phyloP scores from a whole-genome alignment of 1,139 yeast genomes.

The Pichia cactophila region DNA sequence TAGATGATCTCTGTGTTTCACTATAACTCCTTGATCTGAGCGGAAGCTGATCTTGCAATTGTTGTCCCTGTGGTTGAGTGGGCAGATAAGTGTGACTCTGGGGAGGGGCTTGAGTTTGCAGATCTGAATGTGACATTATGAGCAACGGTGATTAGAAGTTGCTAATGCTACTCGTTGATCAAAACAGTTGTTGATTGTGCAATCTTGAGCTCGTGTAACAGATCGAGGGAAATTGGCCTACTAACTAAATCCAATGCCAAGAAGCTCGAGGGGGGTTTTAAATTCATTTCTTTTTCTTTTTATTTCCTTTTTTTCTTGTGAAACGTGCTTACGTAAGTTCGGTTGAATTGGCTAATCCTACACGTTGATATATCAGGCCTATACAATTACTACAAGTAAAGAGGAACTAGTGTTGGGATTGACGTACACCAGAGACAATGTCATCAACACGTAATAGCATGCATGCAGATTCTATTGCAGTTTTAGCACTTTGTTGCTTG shows the following conservation, averaged over 20 bases:
- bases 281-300: no score
- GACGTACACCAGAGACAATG: slow-evolving; percentile 91
- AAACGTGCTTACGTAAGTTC: no score
- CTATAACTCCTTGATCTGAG: slow-evolving; percentile 12
- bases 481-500: slow-evolving; percentile 92
- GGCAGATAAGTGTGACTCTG: background rate
- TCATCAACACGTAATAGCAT: slow-evolving; percentile 92
- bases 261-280: no score
- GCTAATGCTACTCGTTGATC: background rate
- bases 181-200: background rate
- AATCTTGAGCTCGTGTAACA: background rate
- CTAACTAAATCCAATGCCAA: no score
- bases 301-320: no score
- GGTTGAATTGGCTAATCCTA: no score
- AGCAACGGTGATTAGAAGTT: background rate
- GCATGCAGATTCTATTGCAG: slow-evolving; percentile 96
- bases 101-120: background rate
- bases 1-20: slow-evolving; percentile 16
- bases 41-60: background rate
- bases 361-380: no score
- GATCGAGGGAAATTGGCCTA: background rate
- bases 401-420: slow-evolving; percentile 16
- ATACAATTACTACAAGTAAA: no score
- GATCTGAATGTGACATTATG: background rate
- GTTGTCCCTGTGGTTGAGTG: background rate